Percentiles rank a stretch among this genome's conserved stretches.
phyloP scores from a whole-genome alignment of 495 filamentous ascomycete species.

The Lindgomyces ingoldianus region DNA sequence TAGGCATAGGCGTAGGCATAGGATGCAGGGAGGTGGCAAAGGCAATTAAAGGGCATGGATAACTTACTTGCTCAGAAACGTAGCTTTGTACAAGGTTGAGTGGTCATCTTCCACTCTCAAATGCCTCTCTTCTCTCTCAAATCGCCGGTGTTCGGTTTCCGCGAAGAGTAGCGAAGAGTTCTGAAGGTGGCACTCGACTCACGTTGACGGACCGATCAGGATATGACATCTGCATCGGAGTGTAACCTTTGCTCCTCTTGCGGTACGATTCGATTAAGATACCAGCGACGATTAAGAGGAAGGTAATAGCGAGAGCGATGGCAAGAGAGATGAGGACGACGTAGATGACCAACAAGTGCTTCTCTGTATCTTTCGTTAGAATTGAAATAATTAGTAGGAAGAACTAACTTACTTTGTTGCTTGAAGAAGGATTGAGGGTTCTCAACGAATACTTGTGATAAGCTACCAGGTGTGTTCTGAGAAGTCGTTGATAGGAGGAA shows the following conservation, averaged over 20 bases:
- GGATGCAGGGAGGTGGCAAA: no score
- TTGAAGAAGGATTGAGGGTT: constrained; percentile 65
- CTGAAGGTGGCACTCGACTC: constrained; percentile 75
- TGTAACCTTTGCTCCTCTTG: constrained; percentile 82
- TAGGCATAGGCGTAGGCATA: no score
- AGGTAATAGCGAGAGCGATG: constrained; percentile 80
- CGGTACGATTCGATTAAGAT: constrained; percentile 81
- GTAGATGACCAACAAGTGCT: constrained; percentile 75
- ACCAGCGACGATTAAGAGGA: constrained; percentile 83
- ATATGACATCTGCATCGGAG: constrained; percentile 72
- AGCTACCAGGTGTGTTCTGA: constrained; percentile 64
- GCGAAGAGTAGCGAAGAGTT: constrained; percentile 60
- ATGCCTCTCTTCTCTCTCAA: constrained; percentile 3
- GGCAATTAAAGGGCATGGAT: no score
- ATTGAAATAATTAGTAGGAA: constrained; percentile 11
- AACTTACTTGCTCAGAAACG: not conserved
- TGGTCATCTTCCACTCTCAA: not conserved
- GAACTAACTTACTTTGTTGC: constrained; percentile 50
- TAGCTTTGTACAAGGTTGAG: constrained; percentile 3
- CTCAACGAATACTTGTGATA: constrained; percentile 77
- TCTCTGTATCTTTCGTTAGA: constrained; percentile 44
- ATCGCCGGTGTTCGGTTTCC: constrained; percentile 27
- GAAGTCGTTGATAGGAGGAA: constrained; percentile 74
- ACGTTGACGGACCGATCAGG: constrained; percentile 72
- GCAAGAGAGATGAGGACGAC: constrained; percentile 91